These are phyloP conservation scores for Pleurotus pulmonarius DNA, from an alignment of 768 basidiomycete species.

Conservation along the genomic window DNA sequence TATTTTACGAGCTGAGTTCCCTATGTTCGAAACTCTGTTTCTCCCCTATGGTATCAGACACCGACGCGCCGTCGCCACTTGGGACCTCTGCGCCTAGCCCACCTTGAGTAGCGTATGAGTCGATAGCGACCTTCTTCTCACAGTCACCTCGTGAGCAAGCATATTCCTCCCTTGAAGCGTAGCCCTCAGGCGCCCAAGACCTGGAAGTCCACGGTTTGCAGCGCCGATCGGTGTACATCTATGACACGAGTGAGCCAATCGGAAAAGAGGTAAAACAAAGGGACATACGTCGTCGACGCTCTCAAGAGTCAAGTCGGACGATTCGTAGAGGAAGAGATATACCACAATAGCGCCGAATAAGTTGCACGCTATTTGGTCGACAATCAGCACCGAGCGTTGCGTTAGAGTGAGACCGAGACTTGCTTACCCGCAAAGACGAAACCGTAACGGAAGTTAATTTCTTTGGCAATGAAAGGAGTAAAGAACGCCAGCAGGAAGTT, in stretches of 20 bases:
- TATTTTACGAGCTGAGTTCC: too few species aligned
- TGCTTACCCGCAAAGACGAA: constrained; percentile 62
- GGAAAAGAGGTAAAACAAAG: background rate
- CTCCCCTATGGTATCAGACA: too few species aligned
- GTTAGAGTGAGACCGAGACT: too few species aligned
- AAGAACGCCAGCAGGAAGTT: constrained; percentile 75
- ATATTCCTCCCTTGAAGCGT: constrained; percentile 36
- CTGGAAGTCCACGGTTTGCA: constrained; percentile 67
- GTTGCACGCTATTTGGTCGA: constrained; percentile 41
- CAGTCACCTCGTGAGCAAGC: background rate
- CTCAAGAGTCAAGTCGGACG: constrained; percentile 65
- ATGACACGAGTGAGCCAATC: background rate
- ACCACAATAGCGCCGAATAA: constrained; percentile 57
- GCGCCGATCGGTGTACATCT: constrained; percentile 63
- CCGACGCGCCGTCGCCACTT: too few species aligned
- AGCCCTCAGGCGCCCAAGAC: constrained; percentile 59
- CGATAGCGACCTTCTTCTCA: too few species aligned
- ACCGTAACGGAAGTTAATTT: constrained; percentile 61
- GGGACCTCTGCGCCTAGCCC: too few species aligned
- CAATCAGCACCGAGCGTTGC: too few species aligned
- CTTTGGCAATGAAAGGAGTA: constrained; percentile 62
- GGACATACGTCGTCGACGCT: constrained; percentile 48
- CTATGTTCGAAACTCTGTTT: too few species aligned
- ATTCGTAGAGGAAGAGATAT: constrained; percentile 76
- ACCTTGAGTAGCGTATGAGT: too few species aligned